Evolutionary conservation across 495 filamentous ascomycete genomes (phyloP).

Genomic region (Elasticomyces elasticus): DNA sequence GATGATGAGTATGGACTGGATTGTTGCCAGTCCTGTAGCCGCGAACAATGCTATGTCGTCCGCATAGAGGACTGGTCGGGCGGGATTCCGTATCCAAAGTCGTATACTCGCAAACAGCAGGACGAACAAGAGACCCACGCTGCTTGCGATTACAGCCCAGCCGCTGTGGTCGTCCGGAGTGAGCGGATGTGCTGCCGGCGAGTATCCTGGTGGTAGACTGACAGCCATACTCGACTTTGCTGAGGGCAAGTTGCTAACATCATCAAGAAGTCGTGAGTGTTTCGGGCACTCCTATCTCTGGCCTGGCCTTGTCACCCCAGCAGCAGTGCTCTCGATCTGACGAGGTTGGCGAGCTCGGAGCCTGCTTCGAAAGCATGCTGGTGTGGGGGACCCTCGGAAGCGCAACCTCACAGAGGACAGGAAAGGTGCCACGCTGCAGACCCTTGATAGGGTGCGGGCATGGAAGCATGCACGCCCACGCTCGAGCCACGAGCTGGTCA

Average conservation of each 20-base stretch:
- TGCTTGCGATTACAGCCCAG: slow-evolving; percentile 6
- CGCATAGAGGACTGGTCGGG: neutral
- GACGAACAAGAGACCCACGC: slow-evolving; percentile 2
- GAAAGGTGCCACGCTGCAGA: too few relatives aligned
- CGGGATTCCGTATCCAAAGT: slow-evolving; percentile 4
- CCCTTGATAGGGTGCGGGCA: too few relatives aligned
- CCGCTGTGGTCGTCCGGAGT: slow-evolving; percentile 2
- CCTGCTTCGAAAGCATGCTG: too few relatives aligned
- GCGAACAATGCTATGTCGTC: slow-evolving; percentile 5
- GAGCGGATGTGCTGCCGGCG: neutral
- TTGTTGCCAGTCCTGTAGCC: slow-evolving; percentile 2
- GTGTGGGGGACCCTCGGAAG: too few relatives aligned
- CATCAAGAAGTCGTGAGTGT: neutral
- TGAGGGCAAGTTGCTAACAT: neutral
- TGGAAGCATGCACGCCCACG: too few relatives aligned
- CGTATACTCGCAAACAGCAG: slow-evolving; percentile 2
- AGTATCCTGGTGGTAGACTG: slow-evolving; percentile 6
- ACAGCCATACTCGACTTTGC: neutral
- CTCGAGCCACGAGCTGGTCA: too few relatives aligned
- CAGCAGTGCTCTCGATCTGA: too few relatives aligned
- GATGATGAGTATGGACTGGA: neutral
- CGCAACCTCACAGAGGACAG: too few relatives aligned
- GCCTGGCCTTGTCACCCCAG: too few relatives aligned
- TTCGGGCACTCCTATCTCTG: neutral
- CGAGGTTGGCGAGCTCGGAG: too few relatives aligned